Percentiles rank a stretch among this genome's conserved stretches.
These are phyloP conservation scores for Aspergillus cavernicola DNA, from an alignment of 495 filamentous ascomycete species.

Conservation along the genomic window DNA sequence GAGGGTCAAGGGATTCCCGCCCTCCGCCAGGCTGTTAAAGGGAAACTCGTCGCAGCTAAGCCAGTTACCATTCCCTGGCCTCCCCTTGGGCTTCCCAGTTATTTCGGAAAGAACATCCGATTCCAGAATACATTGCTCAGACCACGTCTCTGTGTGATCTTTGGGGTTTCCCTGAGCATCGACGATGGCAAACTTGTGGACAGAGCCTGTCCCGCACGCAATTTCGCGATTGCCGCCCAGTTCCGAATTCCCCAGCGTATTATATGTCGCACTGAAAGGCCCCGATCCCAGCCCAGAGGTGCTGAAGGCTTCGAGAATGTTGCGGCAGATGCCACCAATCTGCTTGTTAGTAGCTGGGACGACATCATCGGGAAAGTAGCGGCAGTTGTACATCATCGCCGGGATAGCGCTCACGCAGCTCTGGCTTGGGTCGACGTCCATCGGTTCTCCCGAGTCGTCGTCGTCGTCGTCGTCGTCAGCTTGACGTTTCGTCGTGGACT, in stretches of 20 bases:
- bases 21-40: neutral
- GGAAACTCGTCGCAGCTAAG: conserved; percentile 12
- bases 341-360: neutral
- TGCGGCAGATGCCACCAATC: neutral
- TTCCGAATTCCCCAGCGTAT: neutral
- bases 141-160: neutral
- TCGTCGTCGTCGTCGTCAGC: too few species aligned
- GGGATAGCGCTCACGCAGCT: conserved; percentile 1
- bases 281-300: neutral
- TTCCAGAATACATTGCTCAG: neutral
- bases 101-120: neutral
- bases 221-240: neutral
- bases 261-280: neutral
- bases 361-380: neutral
- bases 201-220: neutral
- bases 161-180: neutral
- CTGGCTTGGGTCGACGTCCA: neutral
- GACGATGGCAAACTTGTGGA: neutral
- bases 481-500: neutral
- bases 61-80: neutral
- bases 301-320: neutral
- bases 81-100: neutral
- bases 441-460: neutral
- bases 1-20: neutral
- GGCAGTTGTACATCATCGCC: conserved; percentile 6